phyloP scores from a whole-genome alignment of 2,329 filamentous ascomycete species.

The Talaromyces funiculosus region DNA sequence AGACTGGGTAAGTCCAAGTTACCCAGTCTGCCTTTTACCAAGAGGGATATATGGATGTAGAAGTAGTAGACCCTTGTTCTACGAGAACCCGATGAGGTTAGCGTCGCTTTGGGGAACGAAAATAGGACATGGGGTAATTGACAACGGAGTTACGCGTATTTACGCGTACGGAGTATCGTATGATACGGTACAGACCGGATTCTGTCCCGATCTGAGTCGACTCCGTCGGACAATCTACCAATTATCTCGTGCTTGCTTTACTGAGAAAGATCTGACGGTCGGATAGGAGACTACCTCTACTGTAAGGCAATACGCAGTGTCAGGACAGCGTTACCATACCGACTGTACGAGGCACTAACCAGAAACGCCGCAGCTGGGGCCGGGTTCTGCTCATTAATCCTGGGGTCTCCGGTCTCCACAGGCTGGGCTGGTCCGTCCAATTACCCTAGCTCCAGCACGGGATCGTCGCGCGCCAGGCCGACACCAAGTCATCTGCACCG shows the following conservation, averaged over 20 bases:
- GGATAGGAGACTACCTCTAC: not conserved
- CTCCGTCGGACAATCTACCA: too few relatives aligned
- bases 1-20: too few relatives aligned
- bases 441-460: not conserved
- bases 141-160: not conserved
- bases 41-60: too few relatives aligned
- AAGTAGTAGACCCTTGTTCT: too few relatives aligned
- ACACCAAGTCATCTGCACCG: not conserved
- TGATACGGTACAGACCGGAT: not conserved
- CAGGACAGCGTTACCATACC: too few relatives aligned
- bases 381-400: not conserved
- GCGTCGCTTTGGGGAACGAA: not conserved
- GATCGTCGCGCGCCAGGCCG: not conserved
- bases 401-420: not conserved
- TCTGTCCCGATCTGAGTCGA: not conserved
- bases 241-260: not conserved
- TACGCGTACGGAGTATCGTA: not conserved
- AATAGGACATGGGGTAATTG: not conserved
- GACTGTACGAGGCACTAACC: not conserved
- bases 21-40: too few relatives aligned
- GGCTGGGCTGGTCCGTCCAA: not conserved
- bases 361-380: not conserved
- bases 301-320: not conserved
- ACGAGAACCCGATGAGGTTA: not conserved
- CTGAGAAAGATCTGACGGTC: not conserved